Conservation (phyloP, 2,329 filamentous ascomycete species). For the Aspergillus sp. region DNA sequence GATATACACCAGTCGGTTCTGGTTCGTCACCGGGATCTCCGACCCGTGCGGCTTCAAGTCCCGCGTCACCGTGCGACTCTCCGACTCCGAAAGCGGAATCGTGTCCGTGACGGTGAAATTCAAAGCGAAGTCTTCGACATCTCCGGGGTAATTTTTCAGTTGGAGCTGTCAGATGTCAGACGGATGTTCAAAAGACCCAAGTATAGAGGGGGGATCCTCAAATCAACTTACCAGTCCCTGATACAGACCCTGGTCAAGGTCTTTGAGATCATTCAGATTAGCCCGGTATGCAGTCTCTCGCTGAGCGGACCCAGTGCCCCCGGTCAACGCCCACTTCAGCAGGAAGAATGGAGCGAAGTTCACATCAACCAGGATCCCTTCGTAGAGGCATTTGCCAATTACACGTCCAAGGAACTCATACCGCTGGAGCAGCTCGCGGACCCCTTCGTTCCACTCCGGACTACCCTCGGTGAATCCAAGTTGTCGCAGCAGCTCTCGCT, state of each 20-base stretch:
- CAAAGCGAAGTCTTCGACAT: conserved; percentile 75
- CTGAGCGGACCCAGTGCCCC: conserved; percentile 59
- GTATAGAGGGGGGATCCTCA: background rate
- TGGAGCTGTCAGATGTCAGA: conserved; percentile 40
- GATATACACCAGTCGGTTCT: conserved; percentile 92
- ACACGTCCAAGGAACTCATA: conserved; percentile 93
- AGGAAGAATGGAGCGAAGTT: conserved; percentile 94
- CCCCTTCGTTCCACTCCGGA: conserved; percentile 54
- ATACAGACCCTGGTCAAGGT: conserved; percentile 88
- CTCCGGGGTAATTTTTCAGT: conserved; percentile 80
- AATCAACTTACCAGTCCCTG: conserved; percentile 64
- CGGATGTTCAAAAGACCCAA: background rate
- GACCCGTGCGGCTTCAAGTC: conserved; percentile 76
- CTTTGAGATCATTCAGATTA: conserved; percentile 90
- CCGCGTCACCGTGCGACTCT: conserved; percentile 63
- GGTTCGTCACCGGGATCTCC: conserved; percentile 77
- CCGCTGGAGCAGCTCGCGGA: conserved; percentile 63
- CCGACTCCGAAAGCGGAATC: conserved; percentile 51
- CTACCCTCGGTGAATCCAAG: conserved; percentile 53
- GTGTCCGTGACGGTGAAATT: conserved; percentile 87
- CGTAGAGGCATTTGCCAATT: conserved; percentile 94
- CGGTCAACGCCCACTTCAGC: conserved; percentile 85
- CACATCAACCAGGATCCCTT: conserved; percentile 91
- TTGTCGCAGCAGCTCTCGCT: conserved; percentile 56
- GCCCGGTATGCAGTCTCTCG: conserved; percentile 75